Evolutionary conservation across 2,329 filamentous ascomycete genomes (phyloP), one percentile per base, ranked within the genome.

Genomic region (Akanthomyces uredinophilus): DNA sequence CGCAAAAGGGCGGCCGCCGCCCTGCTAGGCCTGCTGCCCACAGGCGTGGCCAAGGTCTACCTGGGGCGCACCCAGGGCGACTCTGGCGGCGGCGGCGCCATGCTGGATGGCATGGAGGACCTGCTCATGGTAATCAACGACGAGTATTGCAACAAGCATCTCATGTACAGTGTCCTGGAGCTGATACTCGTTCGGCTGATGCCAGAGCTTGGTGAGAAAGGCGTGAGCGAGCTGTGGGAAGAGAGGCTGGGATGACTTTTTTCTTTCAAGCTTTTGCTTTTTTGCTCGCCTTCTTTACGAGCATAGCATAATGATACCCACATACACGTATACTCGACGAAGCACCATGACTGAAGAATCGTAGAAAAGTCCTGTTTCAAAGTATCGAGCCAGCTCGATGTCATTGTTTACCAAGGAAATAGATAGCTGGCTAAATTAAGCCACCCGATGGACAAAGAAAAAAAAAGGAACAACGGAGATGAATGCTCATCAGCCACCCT

Each of bases 61-160:
- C 82, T 83, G 70, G 77, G 79, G 64, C 74, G 73, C 65, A 64
- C 65, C 62, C 68, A 67, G 43, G 66, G 68, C 41, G 72, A n/a
- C n/a, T n/a, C n/a, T n/a, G n/a, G 72, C 53, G 72, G 77, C 58
- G 77, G 82, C 24, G 78, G 83, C 7, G 51, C 75, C 54, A 78
- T 86, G 63, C 74, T 86, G 50, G 74, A 77, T 64, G 83, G 88
- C 67, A 82, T 91, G 65, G 85, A 87, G 70, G 77, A 83, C 29
- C 78, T 92, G 51, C 79, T 98, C 52, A 86, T 89, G 68, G 79
- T 93, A 43, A 88, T 96, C 67, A 85, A 84, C 18, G 92, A 97
- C 74, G 80, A 83, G 57, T 96, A 96, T 76, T 89, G 92, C 76
- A 99, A 99, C 77, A 96, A 93, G 77, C 92, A 97, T 76, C 78